Conservation (phyloP, 805 yeast genomes). For the Teunomyces lycoperdinae region DNA sequence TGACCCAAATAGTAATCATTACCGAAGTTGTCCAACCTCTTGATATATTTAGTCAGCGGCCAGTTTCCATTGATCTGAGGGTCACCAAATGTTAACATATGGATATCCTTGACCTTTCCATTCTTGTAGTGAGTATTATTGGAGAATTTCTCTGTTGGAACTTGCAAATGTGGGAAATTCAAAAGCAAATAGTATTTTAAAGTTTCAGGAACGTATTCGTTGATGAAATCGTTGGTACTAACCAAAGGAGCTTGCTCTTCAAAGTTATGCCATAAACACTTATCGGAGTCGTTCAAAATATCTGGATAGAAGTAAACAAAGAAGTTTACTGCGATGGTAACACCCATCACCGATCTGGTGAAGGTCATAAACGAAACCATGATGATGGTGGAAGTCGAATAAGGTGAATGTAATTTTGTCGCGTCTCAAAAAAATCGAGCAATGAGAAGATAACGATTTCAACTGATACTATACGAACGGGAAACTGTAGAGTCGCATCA, state of each 20-base stretch:
- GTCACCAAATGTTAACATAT: slow-evolving; percentile 84
- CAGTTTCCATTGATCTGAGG: slow-evolving; percentile 94
- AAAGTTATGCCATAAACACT: slow-evolving; percentile 59
- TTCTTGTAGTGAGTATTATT: slow-evolving; percentile 7
- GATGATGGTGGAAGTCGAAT: not conserved
- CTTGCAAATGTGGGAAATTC: slow-evolving; percentile 21
- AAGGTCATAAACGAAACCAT: slow-evolving; percentile 5
- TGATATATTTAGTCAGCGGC: slow-evolving; percentile 66
- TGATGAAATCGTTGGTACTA: slow-evolving; percentile 8
- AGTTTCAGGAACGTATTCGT: slow-evolving; percentile 12
- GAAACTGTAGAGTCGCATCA: not conserved
- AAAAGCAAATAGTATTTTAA: slow-evolving; percentile 14
- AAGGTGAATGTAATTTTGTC: not conserved
- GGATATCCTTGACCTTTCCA: slow-evolving; percentile 46
- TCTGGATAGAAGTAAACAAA: slow-evolving; percentile 80
- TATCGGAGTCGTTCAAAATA: slow-evolving; percentile 36
- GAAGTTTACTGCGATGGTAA: slow-evolving; percentile 50
- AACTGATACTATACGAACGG: not conserved
- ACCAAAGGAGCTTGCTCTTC: slow-evolving; percentile 7
- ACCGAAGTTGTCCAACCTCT: slow-evolving; percentile 79
- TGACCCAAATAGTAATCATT: slow-evolving; percentile 90
- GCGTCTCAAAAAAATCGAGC: not conserved
- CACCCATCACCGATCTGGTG: slow-evolving; percentile 27
- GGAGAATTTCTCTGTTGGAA: slow-evolving; percentile 4
- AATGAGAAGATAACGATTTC: slow-evolving; percentile 2